Percentiles rank a stretch among this genome's conserved stretches.
Conservation (phyloP, 1,284 basidiomycete genomes). For the Cutaneotrichosporon mucoides region DNA sequence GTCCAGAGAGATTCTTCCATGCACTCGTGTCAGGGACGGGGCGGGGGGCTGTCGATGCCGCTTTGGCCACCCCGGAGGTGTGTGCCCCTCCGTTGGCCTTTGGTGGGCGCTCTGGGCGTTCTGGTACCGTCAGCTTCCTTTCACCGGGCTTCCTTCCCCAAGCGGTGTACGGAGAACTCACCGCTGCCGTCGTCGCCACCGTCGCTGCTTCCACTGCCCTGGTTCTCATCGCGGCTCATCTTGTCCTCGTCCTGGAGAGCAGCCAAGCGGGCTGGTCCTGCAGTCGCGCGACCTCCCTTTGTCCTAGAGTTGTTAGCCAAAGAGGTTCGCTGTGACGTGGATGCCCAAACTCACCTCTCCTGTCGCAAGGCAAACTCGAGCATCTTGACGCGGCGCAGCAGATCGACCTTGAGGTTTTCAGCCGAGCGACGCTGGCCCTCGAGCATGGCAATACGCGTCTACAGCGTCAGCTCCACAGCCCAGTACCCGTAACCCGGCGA, state of each 20-base stretch:
- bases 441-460: constrained; percentile 94
- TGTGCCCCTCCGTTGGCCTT: constrained; percentile 31
- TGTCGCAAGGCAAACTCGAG: constrained; percentile 91
- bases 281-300: constrained; percentile 49
- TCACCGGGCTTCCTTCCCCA: not conserved
- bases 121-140: not conserved
- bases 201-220: constrained; percentile 43
- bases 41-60: constrained; percentile 23
- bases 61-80: constrained; percentile 20
- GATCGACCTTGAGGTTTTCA: constrained; percentile 93
- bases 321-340: not conserved
- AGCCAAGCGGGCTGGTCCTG: constrained; percentile 42
- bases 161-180: constrained; percentile 9
- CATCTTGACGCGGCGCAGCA: constrained; percentile 97
- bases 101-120: constrained; percentile 10
- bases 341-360: constrained; percentile 68
- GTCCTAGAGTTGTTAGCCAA: constrained; percentile 54
- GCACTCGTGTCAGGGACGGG: constrained; percentile 37
- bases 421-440: constrained; percentile 94
- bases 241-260: constrained; percentile 46
- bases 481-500: not conserved
- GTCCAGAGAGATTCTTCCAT: constrained; percentile 62
- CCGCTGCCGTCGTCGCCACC: constrained; percentile 33
- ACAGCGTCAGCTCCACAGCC: constrained; percentile 9
- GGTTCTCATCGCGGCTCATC: constrained; percentile 34